A percentile compares a stretch with the other conserved stretches of the same genome.
Conservation (phyloP, 2,329 filamentous ascomycete species). For the Leptographium wingfieldii region DNA sequence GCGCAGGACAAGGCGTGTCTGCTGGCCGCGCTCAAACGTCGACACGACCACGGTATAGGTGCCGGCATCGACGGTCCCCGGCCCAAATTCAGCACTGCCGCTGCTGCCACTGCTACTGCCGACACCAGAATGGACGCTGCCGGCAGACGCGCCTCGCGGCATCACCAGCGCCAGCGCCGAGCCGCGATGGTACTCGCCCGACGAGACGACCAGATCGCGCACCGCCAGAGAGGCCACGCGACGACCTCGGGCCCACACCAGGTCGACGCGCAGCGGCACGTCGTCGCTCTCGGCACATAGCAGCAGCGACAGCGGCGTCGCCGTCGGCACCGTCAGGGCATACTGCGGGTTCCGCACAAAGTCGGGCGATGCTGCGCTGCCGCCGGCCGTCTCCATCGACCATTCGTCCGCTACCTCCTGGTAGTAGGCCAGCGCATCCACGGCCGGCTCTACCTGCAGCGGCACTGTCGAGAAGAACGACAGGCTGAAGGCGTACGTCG, state of each 20-base stretch:
- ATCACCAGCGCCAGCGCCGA: constrained; percentile 53
- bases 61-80: constrained; percentile 47
- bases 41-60: constrained; percentile 82
- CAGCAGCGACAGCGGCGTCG: constrained; percentile 57
- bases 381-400: constrained; percentile 70
- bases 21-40: constrained; percentile 73
- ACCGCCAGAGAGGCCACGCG: constrained; percentile 57
- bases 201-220: constrained; percentile 69
- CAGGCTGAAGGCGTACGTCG: constrained; percentile 73
- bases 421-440: constrained; percentile 43
- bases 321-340: constrained; percentile 43
- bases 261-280: constrained; percentile 69
- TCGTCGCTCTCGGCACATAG: constrained; percentile 56
- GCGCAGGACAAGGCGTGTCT: constrained; percentile 60
- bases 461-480: constrained; percentile 48
- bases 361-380: constrained; percentile 61
- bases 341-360: constrained; percentile 89
- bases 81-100: constrained; percentile 10
- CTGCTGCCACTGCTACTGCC: constrained; percentile 1
- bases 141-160: constrained; percentile 3
- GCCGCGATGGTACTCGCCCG: constrained; percentile 77
- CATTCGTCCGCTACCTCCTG: constrained; percentile 54
- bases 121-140: constrained; percentile 8
- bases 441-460: constrained; percentile 45
- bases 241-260: constrained; percentile 58